Base-by-base conservation (phyloP, 179 eudicot species). In the Nepenthes alata region DNA sequence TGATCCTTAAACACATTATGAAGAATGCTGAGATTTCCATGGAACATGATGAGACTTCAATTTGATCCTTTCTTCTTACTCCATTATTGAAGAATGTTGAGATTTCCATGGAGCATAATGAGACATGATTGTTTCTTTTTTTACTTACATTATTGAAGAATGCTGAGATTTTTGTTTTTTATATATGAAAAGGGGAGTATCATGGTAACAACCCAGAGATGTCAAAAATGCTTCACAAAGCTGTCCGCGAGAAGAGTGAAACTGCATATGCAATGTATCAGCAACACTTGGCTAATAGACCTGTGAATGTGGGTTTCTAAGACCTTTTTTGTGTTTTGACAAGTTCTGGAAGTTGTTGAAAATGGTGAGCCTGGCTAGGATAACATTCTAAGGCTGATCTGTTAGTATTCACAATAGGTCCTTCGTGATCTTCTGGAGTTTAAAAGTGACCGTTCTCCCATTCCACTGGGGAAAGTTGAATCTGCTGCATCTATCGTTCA, bases 141-240 rank as follows among this genome's bases (percentile, higher is more conserved):
- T 48, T 48, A 48, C 12, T 48, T 2, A 2, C 12, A 48, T 48
- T 51, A 36, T 16, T 25, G 36, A 44, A 54, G 45, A 14, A 35
- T 57, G 57, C 55, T 57, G 44, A 61, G 45, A 25, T 9, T 41
- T 64, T 58, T 61, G 54, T 44, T 41, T 15, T 11, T 48, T 57
- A 52, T 14, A 47, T 53, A 38, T 73, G 53, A 4, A 36, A 57
- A 94, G 99, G 99, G 64, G 99, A 94, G 70, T 94, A 94, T 72
- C 99, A 94, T 68, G 79, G 84, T 35, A 93, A 94, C 82, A 94
- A 94, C 73, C 99, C 99, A 6, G 97, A 94, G 80, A 94, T 94
- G 99, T 87, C 99, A 63, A 94, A 94, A 75, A 75, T 94, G 75
- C 85, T 94, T 52, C 99, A 94, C 74, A 94, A 94, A 81, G 99